Evolutionary conservation across 441 rosid genomes (phyloP).

Genomic region (Heliophila coronopifolia): DNA sequence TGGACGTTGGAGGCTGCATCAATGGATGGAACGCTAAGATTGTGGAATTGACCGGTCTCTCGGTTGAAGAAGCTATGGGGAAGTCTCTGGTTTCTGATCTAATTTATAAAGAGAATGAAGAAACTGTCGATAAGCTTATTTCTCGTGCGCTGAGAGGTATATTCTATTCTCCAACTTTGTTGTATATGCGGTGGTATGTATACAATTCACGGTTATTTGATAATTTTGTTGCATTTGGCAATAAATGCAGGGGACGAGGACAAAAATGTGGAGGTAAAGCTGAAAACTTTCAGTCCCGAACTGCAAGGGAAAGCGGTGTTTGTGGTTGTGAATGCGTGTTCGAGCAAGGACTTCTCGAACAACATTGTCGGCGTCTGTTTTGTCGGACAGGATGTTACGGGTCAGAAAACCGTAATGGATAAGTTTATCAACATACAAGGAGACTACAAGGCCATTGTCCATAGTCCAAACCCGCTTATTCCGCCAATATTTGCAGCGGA

Average conservation of each 20-base stretch:
- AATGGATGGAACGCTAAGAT: constrained; percentile 96
- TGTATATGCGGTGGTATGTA: constrained; percentile 15
- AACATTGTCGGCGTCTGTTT: constrained; percentile 90
- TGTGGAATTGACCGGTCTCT: constrained; percentile 77
- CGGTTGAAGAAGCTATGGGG: constrained; percentile 94
- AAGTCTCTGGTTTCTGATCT: constrained; percentile 78
- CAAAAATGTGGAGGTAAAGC: constrained; percentile 79
- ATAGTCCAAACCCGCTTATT: constrained; percentile 82
- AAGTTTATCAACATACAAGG: constrained; percentile 86
- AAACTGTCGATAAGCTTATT: constrained; percentile 67
- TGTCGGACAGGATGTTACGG: constrained; percentile 87
- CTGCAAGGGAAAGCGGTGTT: constrained; percentile 57
- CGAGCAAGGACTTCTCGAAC: constrained; percentile 75
- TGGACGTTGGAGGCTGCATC: constrained; percentile 63
- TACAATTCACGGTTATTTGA: constrained; percentile 3
- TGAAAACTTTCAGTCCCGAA: constrained; percentile 64
- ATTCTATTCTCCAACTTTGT: constrained; percentile 24
- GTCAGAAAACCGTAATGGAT: constrained; percentile 86
- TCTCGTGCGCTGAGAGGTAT: constrained; percentile 70
- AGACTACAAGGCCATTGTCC: constrained; percentile 86
- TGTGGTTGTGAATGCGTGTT: constrained; percentile 84
- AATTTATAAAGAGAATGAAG: constrained; percentile 62
- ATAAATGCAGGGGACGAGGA: constrained; percentile 82
- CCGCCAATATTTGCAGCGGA: constrained; percentile 93
- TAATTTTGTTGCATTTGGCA: constrained; percentile 18